Evolutionary conservation across 1,139 yeast species (phyloP).

Genomic region (Geotrichum fermentans): DNA sequence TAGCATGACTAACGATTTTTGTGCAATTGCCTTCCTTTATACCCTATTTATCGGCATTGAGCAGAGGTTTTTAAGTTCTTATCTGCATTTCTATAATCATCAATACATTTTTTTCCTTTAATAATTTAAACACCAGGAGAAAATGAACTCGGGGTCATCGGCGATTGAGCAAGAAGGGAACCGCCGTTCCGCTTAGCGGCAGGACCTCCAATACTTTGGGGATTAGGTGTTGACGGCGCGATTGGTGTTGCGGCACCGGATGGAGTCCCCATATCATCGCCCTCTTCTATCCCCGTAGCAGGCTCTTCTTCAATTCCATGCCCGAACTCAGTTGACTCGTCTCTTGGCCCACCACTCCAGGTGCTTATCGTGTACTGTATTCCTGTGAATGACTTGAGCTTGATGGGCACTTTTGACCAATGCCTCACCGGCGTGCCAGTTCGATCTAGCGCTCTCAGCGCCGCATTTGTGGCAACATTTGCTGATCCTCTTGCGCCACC

Average conservation of each 20-base stretch:
- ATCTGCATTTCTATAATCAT: conserved; percentile 9
- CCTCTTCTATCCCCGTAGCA: not conserved
- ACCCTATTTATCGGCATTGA: conserved; percentile 8
- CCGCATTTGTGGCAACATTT: conserved; percentile 28
- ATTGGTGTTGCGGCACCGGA: conserved; percentile 10
- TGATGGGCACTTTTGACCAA: conserved; percentile 49
- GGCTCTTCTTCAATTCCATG: not conserved
- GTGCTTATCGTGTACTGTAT: conserved; percentile 45
- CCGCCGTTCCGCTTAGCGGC: conserved; percentile 12
- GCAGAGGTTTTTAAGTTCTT: not conserved
- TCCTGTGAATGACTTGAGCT: conserved; percentile 58
- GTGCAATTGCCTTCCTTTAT: conserved; percentile 2
- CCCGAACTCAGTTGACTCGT: not conserved
- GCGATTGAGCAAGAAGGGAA: conserved; percentile 18
- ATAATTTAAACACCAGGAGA: not conserved
- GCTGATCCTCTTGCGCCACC: conserved; percentile 19
- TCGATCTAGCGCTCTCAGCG: conserved; percentile 42
- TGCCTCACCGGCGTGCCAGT: conserved; percentile 48
- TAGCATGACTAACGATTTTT: too few relatives aligned
- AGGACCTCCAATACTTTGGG: not conserved
- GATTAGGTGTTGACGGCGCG: conserved; percentile 12
- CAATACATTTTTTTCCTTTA: not conserved
- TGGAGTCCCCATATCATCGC: not conserved
- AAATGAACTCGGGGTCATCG: conserved; percentile 14
- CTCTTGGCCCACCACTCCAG: conserved; percentile 39